Evolutionary conservation across 371 early-diverging fungal species (phyloP).

Genomic region (Syncephalis plumigaleata): DNA sequence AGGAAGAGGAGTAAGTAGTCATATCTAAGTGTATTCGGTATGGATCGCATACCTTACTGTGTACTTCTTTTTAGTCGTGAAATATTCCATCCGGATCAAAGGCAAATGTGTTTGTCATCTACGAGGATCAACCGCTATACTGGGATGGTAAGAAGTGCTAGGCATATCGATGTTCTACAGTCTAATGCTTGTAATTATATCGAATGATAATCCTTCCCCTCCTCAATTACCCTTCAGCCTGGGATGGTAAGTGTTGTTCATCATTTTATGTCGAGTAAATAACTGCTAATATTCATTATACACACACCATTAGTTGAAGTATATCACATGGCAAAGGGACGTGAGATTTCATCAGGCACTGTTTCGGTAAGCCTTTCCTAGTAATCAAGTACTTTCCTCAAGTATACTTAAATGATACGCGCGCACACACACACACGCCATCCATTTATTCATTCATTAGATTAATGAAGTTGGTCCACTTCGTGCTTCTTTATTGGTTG

Average conservation of each 20-base stretch:
- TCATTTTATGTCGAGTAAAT: neutral
- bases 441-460: no score
- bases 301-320: conserved; percentile 56
- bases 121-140: conserved; percentile 52
- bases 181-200: neutral
- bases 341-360: conserved; percentile 3
- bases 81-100: conserved; percentile 29
- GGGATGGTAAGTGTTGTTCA: conserved; percentile 26
- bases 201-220: no score
- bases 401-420: no score
- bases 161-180: neutral
- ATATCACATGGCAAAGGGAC: conserved; percentile 70
- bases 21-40: conserved; percentile 11
- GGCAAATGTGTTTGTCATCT: conserved; percentile 68
- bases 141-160: conserved; percentile 15
- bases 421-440: no score
- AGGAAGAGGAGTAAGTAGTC: conserved; percentile 5
- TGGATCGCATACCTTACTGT: neutral
- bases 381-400: neutral
- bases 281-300: neutral
- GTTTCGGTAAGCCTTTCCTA: conserved; percentile 11
- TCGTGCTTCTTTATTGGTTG: conserved; percentile 45
- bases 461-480: conserved; percentile 59
- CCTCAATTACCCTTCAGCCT: conserved; percentile 12
- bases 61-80: conserved; percentile 29